phyloP scores from a whole-genome alignment of 768 basidiomycete genomes.

The Tylopilus felleus region DNA sequence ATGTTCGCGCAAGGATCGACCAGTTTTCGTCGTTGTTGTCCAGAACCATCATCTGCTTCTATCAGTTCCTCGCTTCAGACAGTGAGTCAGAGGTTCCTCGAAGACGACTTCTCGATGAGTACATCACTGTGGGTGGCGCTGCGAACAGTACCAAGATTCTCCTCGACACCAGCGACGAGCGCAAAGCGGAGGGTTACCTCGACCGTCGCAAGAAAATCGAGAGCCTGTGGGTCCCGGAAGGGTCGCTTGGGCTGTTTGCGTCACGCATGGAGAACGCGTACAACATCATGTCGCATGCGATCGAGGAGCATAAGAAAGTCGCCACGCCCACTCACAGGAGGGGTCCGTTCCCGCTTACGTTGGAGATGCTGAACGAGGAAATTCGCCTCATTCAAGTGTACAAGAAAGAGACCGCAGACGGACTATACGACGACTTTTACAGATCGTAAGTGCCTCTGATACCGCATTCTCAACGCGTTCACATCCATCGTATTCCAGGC shows the following conservation, averaged over 20 bases:
- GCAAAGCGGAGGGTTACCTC: constrained; percentile 20
- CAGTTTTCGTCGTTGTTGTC: constrained; percentile 19
- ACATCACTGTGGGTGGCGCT: constrained; percentile 27
- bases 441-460: constrained; percentile 10
- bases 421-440: constrained; percentile 22
- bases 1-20: constrained; percentile 24
- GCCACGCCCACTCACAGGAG: constrained; percentile 12
- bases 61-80: constrained; percentile 28
- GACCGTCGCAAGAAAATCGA: constrained; percentile 20
- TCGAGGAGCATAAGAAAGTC: constrained; percentile 17
- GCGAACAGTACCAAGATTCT: constrained; percentile 25
- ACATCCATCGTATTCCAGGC: constrained; percentile 7
- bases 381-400: constrained; percentile 20
- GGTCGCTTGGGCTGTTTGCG: constrained; percentile 18
- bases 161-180: constrained; percentile 23
- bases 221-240: constrained; percentile 16
- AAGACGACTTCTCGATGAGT: constrained; percentile 23
- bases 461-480: neutral
- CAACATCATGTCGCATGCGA: constrained; percentile 20
- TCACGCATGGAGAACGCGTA: constrained; percentile 19
- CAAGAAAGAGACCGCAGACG: constrained; percentile 15
- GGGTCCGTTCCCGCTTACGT: constrained; percentile 20
- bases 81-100: constrained; percentile 20
- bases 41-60: constrained; percentile 26
- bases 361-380: constrained; percentile 24